Base-by-base conservation (phyloP, 345 rosid species). In the Raphanus sativus region DNA sequence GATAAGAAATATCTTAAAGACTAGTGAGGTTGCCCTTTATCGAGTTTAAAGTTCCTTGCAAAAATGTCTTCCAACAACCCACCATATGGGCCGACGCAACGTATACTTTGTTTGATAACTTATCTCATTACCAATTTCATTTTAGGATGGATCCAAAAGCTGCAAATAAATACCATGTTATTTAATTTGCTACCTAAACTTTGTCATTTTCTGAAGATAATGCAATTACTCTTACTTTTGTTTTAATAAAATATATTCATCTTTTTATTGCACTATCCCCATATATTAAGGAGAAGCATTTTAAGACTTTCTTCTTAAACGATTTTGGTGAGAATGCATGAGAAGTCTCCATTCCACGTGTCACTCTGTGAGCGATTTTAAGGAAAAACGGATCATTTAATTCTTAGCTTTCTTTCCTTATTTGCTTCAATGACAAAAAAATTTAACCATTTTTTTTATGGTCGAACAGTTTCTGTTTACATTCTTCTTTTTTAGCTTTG, bases 71-170 rank as follows among this genome's bases (percentile, higher is more conserved):
- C n/a, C 50, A 55, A 55, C 63, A 33, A 69, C 63, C 63, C 58
- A 54, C 73, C 21, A 54, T 3, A 3, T 11, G 70, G 6, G 6
- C 65, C 29, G 5, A 21, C 13, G 50, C 52, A 56, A 36, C 38
- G 38, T 60, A 61, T 9, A 12, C 30, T 45, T 67, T 40, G 48
- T 40, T 40, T 40, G 30, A 38, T 74, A n/a, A 55, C 72, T 66
- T 66, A 75, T 66, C 72, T 38, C 17, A 58, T 40, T 29, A 28
- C 62, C 67, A 15, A 67, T 74, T 64, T 62, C 15, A 8, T 8
- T 32, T 32, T 4, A 32, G 12, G 13, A 15, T 32, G 45, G 11
- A 62, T 33, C 7, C 36, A 40, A 40, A 40, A 40, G 48, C 48
- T 40, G 13, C 48, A 40, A 10, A 40, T 40, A 36, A 6, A 36